Evolutionary conservation across 1,284 basidiomycete species (phyloP), one percentile per base, ranked within the genome.

Genomic region (Microbotryum silenes-acaulis): DNA sequence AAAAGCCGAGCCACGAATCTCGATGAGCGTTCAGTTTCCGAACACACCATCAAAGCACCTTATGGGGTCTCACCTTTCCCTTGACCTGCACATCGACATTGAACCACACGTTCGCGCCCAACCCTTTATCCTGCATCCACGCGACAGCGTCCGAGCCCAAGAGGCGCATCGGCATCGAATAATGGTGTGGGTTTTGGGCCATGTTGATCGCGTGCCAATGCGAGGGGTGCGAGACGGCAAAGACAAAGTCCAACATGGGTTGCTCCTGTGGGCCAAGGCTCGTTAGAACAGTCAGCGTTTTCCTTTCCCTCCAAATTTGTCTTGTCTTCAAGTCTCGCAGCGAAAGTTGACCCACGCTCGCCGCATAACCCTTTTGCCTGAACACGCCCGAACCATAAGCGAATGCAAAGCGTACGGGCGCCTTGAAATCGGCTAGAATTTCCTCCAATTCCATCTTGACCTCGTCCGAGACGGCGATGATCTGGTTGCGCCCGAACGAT

Each of bases 121-220:
- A 71, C 4, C 64, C 69, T 25, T 71, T 70, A 25, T 85, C 84
- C 76, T 97, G 88, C 53, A 94, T 78, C 61, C 80, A 81, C 16
- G 85, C 82, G 16, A 97, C 85, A 70, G 88, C 87, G 46, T 81
- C 80, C 21, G 84, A 85, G 0, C 94, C 94, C 1, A 94, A 75
- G 53, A 84, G 69, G n/a, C 92, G 82, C 37, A 90, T 85, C 70
- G 89, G 85, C 21, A 91, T 75, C 1, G 92, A 87, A 74, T 99
- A 99, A 76, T 99, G 94, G 4, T 81, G 78, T 0, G 93, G 90
- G 73, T 88, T 83, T 75, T 92, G 89, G 49, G 85, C 80, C 82
- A 97, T 86, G 75, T 98, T 99, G 75, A 91, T 88, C 37, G 85
- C 88, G 75, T 98, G 96, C 81, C 93, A 99, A 72, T 94, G 90